These are phyloP conservation scores for Heterococcus sp. DNA, from an alignment of 108 stramenopile genomes.

Conservation along the genomic window DNA sequence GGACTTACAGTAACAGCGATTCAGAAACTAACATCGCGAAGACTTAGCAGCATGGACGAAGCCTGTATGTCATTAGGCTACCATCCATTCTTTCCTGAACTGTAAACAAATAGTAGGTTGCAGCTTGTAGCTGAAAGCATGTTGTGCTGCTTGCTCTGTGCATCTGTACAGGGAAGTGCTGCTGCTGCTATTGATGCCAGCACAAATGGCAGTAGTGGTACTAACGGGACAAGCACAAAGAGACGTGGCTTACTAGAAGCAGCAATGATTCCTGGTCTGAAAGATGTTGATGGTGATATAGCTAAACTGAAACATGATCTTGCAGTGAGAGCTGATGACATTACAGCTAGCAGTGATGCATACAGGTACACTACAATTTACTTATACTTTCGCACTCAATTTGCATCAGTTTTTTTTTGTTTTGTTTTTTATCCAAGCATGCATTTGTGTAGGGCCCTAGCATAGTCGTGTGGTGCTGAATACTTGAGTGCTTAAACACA, in stretches of 20 bases:
- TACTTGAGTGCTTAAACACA: too few relatives aligned
- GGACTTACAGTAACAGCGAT: too few relatives aligned
- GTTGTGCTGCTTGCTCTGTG: too few relatives aligned
- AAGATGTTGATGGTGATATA: constrained; percentile 15
- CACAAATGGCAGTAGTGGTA: too few relatives aligned
- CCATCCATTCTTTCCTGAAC: too few relatives aligned
- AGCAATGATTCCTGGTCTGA: constrained; percentile 35
- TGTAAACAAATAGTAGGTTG: too few relatives aligned
- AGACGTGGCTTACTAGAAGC: constrained; percentile 8
- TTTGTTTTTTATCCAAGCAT: neutral
- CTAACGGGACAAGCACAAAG: neutral
- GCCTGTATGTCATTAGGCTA: too few relatives aligned
- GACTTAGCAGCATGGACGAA: too few relatives aligned
- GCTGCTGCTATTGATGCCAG: neutral
- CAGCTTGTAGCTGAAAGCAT: too few relatives aligned
- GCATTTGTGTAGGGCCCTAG: neutral
- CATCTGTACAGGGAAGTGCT: neutral
- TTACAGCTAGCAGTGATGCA: constrained; percentile 31
- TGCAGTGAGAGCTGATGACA: constrained; percentile 36
- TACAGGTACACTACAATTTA: constrained; percentile 5
- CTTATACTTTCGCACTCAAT: neutral
- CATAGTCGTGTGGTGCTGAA: too few relatives aligned
- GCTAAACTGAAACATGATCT: constrained; percentile 50
- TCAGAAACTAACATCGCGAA: too few relatives aligned
- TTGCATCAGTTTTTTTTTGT: neutral